phyloP scores from a whole-genome alignment of 1,284 basidiomycete genomes.

The Irpex rosettiformis region DNA sequence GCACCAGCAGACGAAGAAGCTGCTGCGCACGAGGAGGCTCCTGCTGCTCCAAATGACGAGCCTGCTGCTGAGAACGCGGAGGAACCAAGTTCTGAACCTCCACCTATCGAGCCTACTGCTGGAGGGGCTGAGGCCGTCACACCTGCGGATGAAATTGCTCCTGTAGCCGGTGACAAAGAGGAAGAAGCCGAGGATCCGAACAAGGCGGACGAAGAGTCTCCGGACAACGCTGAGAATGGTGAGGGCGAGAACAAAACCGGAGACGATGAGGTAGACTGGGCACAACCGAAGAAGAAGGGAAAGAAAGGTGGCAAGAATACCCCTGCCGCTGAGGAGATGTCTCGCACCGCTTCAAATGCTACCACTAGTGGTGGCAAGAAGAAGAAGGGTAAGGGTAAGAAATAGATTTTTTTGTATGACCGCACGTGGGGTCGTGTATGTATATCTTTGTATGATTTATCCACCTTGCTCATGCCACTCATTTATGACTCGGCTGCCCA shows the following conservation, averaged over 20 bases:
- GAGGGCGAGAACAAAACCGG: slow-evolving; percentile 4
- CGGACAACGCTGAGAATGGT: neutral
- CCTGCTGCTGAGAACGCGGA: neutral
- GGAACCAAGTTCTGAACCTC: neutral
- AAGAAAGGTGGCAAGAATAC: slow-evolving; percentile 19
- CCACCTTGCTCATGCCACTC: too few species aligned
- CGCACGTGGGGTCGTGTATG: neutral
- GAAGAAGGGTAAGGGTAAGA: slow-evolving; percentile 18
- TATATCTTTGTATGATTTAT: neutral
- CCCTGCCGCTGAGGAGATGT: slow-evolving; percentile 15
- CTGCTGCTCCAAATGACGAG: neutral
- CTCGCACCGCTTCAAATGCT: slow-evolving; percentile 17
- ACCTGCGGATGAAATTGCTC: neutral
- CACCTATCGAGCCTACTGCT: neutral
- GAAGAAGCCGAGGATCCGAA: neutral
- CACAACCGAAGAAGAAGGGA: slow-evolving; percentile 15
- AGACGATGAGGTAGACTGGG: slow-evolving; percentile 9
- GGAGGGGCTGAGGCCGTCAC: neutral
- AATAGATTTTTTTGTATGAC: slow-evolving; percentile 1
- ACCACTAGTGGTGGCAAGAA: slow-evolving; percentile 15
- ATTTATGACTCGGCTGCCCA: too few species aligned
- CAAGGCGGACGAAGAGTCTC: neutral
- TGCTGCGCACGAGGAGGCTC: neutral
- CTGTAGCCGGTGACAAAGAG: neutral
- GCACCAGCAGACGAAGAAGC: slow-evolving; percentile 4